Percentiles rank a stretch among this genome's conserved stretches.
Evolutionary conservation across 352 stramenopile species (phyloP).

Genomic region (Thraustotheca clavata): DNA sequence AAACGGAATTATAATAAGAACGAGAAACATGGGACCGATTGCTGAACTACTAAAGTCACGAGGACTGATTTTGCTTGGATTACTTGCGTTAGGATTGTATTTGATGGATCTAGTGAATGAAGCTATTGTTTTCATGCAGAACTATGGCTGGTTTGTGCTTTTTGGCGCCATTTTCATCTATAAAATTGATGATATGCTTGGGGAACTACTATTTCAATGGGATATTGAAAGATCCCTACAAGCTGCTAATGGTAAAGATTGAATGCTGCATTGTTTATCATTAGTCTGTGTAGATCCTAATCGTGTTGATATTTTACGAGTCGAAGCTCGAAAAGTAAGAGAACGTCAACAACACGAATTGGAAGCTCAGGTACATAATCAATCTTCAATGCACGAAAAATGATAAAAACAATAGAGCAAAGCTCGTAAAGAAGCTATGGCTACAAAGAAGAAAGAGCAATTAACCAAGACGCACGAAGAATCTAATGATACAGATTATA

Average conservation of each 20-base stretch:
- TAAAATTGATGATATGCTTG: background rate
- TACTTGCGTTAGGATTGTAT: background rate
- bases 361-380: background rate
- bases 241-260: conserved; percentile 3
- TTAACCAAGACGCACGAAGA: background rate
- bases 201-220: background rate
- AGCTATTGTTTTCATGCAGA: background rate
- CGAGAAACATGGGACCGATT: no score
- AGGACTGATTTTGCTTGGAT: background rate
- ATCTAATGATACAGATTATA: background rate
- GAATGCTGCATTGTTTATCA: background rate
- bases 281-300: background rate
- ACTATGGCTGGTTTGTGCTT: conserved; percentile 16
- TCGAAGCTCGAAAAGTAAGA: conserved; percentile 5
- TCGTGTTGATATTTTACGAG: conserved; percentile 5
- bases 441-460: conserved; percentile 13
- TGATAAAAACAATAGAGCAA: conserved; percentile 15
- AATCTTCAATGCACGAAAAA: background rate
- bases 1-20: no score
- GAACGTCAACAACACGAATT: conserved; percentile 4
- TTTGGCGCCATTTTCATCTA: background rate
- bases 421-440: conserved; percentile 2
- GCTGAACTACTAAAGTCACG: no score
- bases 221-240: background rate
- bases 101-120: background rate